Percentiles rank a stretch among this genome's conserved stretches.
Conservation (phyloP, 2,329 filamentous ascomycete genomes). For the Hymenoscyphus repandus region DNA sequence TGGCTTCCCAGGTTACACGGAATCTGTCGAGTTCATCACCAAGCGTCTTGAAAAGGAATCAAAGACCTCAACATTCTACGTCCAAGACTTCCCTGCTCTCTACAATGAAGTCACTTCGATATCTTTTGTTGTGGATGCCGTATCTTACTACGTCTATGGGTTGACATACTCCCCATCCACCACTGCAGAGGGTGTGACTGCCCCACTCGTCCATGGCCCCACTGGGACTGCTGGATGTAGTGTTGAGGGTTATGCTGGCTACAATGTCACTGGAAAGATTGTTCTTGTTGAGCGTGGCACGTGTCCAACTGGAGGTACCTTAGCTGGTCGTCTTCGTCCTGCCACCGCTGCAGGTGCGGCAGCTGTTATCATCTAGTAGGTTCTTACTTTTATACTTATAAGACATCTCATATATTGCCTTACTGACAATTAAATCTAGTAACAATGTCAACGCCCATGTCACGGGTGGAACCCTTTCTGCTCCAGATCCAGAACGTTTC, state of each 20-base stretch:
- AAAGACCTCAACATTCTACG: conserved; percentile 4
- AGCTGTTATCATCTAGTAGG: conserved; percentile 41
- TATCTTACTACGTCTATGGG: conserved; percentile 9
- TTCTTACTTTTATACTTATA: no score
- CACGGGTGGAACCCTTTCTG: conserved; percentile 13
- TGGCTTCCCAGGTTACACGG: conserved; percentile 11
- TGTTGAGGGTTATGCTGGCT: conserved; percentile 11
- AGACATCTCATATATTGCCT: no score
- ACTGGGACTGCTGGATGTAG: conserved; percentile 7
- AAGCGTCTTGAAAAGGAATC: conserved; percentile 7
- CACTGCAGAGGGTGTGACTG: conserved; percentile 26
- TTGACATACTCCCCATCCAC: conserved; percentile 19
- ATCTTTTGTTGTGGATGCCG: conserved; percentile 4
- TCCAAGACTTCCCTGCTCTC: conserved; percentile 12
- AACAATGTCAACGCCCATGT: conserved; percentile 13
- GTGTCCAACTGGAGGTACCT: conserved; percentile 48
- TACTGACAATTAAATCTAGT: no score
- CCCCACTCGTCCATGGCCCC: conserved; percentile 9
- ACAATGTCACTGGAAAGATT: conserved; percentile 37
- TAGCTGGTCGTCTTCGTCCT: conserved; percentile 38
- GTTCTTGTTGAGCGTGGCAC: conserved; percentile 48
- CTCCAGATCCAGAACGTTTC: conserved; percentile 11
- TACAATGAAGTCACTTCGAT: conserved; percentile 11
- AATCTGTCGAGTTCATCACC: conserved; percentile 12
- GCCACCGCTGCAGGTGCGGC: conserved; percentile 50